phyloP scores from a whole-genome alignment of 129 eudicot genomes.

The Lonicera japonica region DNA sequence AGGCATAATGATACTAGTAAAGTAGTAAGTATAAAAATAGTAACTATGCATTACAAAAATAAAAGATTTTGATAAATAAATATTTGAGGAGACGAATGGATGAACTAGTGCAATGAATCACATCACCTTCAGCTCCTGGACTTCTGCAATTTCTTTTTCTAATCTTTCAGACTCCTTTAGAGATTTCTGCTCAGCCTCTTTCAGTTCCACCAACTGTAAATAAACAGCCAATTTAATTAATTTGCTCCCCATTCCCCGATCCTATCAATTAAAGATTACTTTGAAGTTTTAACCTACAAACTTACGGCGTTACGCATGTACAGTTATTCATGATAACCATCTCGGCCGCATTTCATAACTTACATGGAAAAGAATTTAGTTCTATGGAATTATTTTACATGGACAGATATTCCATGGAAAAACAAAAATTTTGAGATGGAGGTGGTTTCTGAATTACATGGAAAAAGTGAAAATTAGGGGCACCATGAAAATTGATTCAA shows the following conservation, averaged over 20 bases:
- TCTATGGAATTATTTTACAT: too few species aligned
- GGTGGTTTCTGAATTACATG: too few species aligned
- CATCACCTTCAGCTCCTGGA: slow-evolving; percentile 76
- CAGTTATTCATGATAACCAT: too few species aligned
- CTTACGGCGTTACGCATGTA: too few species aligned
- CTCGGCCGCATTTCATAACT: too few species aligned
- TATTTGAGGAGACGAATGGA: not conserved
- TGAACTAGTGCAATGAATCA: not conserved
- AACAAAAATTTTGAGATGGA: too few species aligned
- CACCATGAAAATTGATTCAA: too few species aligned
- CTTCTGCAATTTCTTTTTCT: slow-evolving; percentile 87
- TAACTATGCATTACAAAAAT: not conserved
- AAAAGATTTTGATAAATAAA: not conserved
- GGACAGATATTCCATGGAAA: too few species aligned
- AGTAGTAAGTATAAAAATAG: too few species aligned
- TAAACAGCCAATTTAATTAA: not conserved
- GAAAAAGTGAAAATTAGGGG: too few species aligned
- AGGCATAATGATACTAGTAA: not conserved
- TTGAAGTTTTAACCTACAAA: too few species aligned
- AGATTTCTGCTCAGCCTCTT: slow-evolving; percentile 77
- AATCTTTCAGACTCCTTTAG: slow-evolving; percentile 80
- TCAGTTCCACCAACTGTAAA: slow-evolving; percentile 75
- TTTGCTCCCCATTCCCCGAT: not conserved
- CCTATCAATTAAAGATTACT: not conserved
- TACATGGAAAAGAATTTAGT: too few species aligned